Percentiles rank a stretch among this genome's conserved stretches.
Conservation (phyloP, 2,329 filamentous ascomycete species). For the Fusarium sp. region DNA sequence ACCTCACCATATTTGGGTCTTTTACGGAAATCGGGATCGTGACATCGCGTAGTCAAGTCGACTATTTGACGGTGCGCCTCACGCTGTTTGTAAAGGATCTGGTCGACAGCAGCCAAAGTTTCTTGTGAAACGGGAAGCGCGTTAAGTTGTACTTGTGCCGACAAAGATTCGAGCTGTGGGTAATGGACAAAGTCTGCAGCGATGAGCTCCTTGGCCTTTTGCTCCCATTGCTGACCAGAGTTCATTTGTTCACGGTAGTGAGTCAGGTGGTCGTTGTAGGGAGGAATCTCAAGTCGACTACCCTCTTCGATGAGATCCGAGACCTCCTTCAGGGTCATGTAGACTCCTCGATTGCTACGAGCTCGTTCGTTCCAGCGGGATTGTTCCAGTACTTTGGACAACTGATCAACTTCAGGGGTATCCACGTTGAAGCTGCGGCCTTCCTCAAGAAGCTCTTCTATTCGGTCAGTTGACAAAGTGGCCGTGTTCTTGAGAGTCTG, state of each 20-base stretch:
- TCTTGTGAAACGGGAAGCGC: conserved; percentile 83
- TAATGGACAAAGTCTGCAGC: conserved; percentile 93
- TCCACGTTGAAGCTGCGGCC: conserved; percentile 92
- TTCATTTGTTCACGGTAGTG: conserved; percentile 80
- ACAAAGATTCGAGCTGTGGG: conserved; percentile 91
- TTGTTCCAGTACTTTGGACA: conserved; percentile 84
- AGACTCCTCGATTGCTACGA: conserved; percentile 69
- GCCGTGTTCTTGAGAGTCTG: conserved; percentile 74
- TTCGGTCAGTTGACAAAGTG: conserved; percentile 73
- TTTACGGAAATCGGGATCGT: conserved; percentile 77
- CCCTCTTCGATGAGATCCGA: conserved; percentile 82
- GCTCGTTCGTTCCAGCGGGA: conserved; percentile 90
- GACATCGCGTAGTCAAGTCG: conserved; percentile 81
- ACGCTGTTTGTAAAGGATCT: conserved; percentile 93
- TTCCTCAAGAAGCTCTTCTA: conserved; percentile 91
- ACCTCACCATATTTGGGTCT: conserved; percentile 91
- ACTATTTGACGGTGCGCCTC: conserved; percentile 92
- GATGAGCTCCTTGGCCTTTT: conserved; percentile 92
- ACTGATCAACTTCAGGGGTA: conserved; percentile 84
- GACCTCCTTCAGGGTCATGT: conserved; percentile 82
- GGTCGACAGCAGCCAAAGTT: conserved; percentile 84
- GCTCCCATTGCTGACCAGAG: conserved; percentile 88
- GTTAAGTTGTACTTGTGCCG: conserved; percentile 77
- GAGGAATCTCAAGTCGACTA: conserved; percentile 78
- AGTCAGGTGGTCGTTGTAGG: conserved; percentile 81